Percentiles rank a stretch among this genome's conserved stretches.
Evolutionary conservation across 352 stramenopile genomes (phyloP).

Genomic region (Saprolegnia diclina): DNA sequence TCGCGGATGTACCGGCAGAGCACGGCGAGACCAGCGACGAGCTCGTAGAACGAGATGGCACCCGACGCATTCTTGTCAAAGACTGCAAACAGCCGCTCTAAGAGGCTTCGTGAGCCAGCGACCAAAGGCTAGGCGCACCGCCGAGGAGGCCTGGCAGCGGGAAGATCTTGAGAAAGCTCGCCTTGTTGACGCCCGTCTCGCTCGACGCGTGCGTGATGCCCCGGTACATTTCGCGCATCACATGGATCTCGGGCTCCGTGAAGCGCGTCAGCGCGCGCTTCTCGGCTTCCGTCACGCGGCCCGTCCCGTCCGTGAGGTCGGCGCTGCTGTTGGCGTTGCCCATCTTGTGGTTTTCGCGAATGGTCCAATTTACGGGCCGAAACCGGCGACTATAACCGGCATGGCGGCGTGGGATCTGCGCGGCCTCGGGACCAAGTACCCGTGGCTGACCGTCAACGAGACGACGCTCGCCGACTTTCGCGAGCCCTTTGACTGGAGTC

Average conservation of each 20-base stretch:
- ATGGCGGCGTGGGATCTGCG: slow-evolving; percentile 44
- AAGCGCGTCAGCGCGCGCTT: slow-evolving; percentile 33
- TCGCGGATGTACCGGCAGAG: slow-evolving; percentile 33
- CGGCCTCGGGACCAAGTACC: slow-evolving; percentile 59
- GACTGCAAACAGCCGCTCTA: slow-evolving; percentile 88
- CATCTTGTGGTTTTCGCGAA: neutral
- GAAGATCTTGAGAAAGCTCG: slow-evolving; percentile 93
- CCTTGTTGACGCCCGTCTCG: slow-evolving; percentile 80
- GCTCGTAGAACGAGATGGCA: slow-evolving; percentile 88
- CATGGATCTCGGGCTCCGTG: slow-evolving; percentile 64
- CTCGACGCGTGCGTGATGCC: slow-evolving; percentile 57
- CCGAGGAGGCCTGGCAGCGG: slow-evolving; percentile 85
- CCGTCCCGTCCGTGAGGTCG: slow-evolving; percentile 1
- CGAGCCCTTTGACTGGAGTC: slow-evolving; percentile 17
- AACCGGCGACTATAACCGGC: neutral
- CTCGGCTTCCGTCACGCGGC: slow-evolving; percentile 13
- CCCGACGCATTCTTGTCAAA: slow-evolving; percentile 88
- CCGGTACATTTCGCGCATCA: slow-evolving; percentile 77
- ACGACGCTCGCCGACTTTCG: slow-evolving; percentile 56
- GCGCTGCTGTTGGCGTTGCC: slow-evolving; percentile 2
- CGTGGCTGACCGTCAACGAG: slow-evolving; percentile 62
- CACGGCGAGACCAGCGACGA: slow-evolving; percentile 85
- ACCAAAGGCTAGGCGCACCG: slow-evolving; percentile 32
- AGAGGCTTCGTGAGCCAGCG: neutral
- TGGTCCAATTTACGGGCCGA: neutral